Percentiles rank a stretch among this genome's conserved stretches.
These are phyloP conservation scores for Penicillium hordei DNA, from an alignment of 2,329 filamentous ascomycete genomes.

Conservation along the genomic window DNA sequence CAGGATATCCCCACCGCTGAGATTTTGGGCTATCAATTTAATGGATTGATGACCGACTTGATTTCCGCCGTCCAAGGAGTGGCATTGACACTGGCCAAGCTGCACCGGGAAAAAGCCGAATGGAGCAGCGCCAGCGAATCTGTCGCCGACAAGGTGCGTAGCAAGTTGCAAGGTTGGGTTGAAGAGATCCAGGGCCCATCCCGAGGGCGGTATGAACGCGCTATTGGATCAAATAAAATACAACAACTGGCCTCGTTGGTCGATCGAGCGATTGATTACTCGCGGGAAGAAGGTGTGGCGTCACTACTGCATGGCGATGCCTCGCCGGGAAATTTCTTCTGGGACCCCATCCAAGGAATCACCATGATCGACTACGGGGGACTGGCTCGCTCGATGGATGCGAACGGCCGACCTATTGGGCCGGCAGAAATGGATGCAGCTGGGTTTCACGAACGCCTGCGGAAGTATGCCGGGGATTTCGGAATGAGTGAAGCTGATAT, in stretches of 20 bases:
- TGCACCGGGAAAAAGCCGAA: neutral
- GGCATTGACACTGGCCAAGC: neutral
- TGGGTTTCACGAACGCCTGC: conserved; percentile 1
- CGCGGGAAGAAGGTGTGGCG: neutral
- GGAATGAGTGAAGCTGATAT: conserved; percentile 5
- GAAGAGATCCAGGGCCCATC: conserved; percentile 1
- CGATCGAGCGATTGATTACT: neutral
- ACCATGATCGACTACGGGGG: conserved; percentile 3
- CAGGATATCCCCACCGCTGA: neutral
- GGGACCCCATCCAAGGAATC: neutral
- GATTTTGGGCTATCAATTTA: neutral
- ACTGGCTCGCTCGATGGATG: neutral
- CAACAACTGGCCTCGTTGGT: neutral
- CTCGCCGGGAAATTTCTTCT: conserved; percentile 1
- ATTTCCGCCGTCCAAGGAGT: neutral
- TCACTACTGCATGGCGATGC: neutral
- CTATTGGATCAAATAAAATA: conserved; percentile 1
- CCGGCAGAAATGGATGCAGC: conserved; percentile 4
- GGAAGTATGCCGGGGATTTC: conserved; percentile 4
- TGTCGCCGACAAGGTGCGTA: neutral
- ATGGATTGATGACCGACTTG: neutral
- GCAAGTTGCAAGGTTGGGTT: neutral
- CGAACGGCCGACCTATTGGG: neutral
- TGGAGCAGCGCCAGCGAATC: neutral
- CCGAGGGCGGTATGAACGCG: neutral